Base-by-base conservation (phyloP, 2,329 filamentous ascomycete genomes). In the Fusarium equiseti region DNA sequence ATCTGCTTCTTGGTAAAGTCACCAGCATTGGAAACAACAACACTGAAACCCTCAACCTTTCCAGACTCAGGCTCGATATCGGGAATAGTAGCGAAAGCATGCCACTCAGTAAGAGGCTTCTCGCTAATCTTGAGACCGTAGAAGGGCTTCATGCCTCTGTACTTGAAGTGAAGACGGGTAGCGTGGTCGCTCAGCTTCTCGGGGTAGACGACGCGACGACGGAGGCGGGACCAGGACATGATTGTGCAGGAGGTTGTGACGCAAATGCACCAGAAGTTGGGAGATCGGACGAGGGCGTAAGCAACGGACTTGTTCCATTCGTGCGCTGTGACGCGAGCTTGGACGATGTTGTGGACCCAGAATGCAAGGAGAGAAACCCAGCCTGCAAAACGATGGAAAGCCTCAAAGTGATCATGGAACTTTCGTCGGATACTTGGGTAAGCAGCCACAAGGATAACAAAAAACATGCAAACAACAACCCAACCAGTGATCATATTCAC, bases 91-190 rank as follows among this genome's bases (percentile, higher is more conserved):
- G 62, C 62, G 40, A 65, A 65, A 1, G 62, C 62, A 7, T 65
- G 62, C 62, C 62, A 65, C 2, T 65, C 62, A 0, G 60, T 65
- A 27, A 65, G 15, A 2, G 62, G 62, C 45, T 65, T 65, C 5
- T 65, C 62, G n/a, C 62, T 65, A 4, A 65, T 65, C n/a, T 65
- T 65, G n/a, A 65, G 60, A 1, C 62, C 62, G 8, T 65, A 65
- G 22, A 65, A 65, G 0, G 62, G 62, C 7, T 65, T 65, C 62
- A 65, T 65, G 3, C 60, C 60, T 16, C 62, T 29, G n/a, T 65
- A 65, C 12, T 65, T 65, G 60, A 65, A 65, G 51, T 65, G 62
- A 5, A 65, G 60, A 6, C 62, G 62, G 8, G 62, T 65, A 2
- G 62, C 60, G 6, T 65, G 62, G 10, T 65, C 60, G 6, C 62